Evolutionary conservation across 2,329 filamentous ascomycete species (phyloP), one percentile per base, ranked within the genome.

Genomic region (Calonectria multiphialidica): DNA sequence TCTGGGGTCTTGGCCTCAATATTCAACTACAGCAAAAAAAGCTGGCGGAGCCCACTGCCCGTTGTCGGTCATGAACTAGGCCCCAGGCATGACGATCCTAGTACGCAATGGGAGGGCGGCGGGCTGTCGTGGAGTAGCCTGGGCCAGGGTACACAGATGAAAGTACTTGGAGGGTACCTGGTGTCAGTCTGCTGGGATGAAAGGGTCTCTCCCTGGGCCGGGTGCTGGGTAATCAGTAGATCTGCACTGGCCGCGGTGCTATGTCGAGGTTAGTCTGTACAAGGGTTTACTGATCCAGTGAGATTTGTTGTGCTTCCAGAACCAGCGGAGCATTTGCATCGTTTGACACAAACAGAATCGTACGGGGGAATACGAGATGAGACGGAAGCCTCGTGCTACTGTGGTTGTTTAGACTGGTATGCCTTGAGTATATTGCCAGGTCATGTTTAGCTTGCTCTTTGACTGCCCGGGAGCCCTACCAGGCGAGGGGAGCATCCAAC

Each of bases 161-260:
- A 40, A 21, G 47, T 71, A 71, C 68, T 40, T 67, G 55, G n/a
- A 45, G 37, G 63, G 45, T 71, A 71, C 69, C 15, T 64, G 40
- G 49, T 37, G 37, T 13, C 21, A 55, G 45, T 30, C 4, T 67
- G 47, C 69, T 33, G 57, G 69, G 69, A 67, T 63, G 63, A 71
- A 63, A 40, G 53, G 55, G 61, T 28, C 53, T 6, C 62, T 66
- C 62, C 62, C 68, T 53, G 53, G 42, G 57, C 57, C 64, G 47
- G 55, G 63, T 67, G 68, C 68, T 63, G 64, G 63, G 68, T 71
- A 71, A 71, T 71, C 63, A 71, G 63, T 67, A 71, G 69, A 71
- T 71, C 69, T 71, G 64, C 69, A 71, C 69, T 71, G 69, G 69
- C 64, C 63, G 40, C 45, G 50, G 55, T 53, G 30, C 69, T 61